phyloP scores from a whole-genome alignment of 768 basidiomycete species.

The Amanita inopinata region DNA sequence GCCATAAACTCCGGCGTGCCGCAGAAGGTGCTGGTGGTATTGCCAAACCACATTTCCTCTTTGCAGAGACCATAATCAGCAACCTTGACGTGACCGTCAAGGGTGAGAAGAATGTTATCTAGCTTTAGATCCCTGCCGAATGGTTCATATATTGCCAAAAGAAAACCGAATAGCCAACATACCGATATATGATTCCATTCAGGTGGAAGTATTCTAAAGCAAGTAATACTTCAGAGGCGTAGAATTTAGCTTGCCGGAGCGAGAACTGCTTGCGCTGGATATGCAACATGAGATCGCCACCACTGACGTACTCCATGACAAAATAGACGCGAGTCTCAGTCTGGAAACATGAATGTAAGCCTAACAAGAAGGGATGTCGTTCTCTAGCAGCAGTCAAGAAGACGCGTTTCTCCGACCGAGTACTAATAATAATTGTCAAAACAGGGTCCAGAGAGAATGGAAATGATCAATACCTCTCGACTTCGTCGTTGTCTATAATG shows the following conservation, averaged over 20 bases:
- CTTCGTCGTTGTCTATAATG: constrained; percentile 99
- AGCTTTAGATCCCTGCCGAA: constrained; percentile 81
- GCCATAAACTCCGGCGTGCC: constrained; percentile 99
- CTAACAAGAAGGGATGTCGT: constrained; percentile 94
- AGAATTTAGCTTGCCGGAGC: constrained; percentile 96
- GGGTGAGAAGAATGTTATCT: constrained; percentile 92
- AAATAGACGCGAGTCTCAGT: constrained; percentile 99
- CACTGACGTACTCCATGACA: constrained; percentile 99
- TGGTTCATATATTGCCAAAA: constrained; percentile 5
- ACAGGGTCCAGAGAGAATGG: neutral
- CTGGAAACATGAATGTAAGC: constrained; percentile 98
- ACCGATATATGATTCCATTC: constrained; percentile 99
- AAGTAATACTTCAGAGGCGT: constrained; percentile 91
- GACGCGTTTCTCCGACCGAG: constrained; percentile 97
- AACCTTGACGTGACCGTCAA: constrained; percentile 97
- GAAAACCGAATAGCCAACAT: constrained; percentile 18
- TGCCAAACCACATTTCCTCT: constrained; percentile 96
- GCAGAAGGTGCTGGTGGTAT: constrained; percentile 97
- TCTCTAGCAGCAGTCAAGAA: constrained; percentile 96
- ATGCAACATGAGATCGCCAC: constrained; percentile 98
- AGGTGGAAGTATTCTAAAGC: constrained; percentile 97
- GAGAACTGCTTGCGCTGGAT: constrained; percentile 99
- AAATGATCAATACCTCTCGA: constrained; percentile 68
- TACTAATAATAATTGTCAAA: constrained; percentile 40
- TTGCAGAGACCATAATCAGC: constrained; percentile 99